Evolutionary conservation across 306 rosid genomes (phyloP).

Genomic region (Lithocarpus polystachyus): DNA sequence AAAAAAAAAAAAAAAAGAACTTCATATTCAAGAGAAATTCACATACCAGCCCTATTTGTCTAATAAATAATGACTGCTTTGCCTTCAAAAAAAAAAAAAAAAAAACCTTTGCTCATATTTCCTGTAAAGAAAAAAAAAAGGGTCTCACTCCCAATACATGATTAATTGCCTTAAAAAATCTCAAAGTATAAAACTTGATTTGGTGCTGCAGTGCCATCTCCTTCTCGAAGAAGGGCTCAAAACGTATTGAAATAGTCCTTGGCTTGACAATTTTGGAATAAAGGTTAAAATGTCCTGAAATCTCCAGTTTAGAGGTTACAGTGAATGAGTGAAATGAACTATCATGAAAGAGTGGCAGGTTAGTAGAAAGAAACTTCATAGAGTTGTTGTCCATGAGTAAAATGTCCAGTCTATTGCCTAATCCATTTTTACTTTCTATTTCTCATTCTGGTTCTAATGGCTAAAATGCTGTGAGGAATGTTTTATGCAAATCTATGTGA

Average conservation of each 20-base stretch:
- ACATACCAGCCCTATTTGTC: not conserved
- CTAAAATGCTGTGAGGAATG: constrained; percentile 1
- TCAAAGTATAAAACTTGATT: not conserved
- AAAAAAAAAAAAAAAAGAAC: not conserved
- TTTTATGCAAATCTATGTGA: not conserved
- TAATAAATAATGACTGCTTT: not conserved
- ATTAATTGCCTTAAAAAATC: not conserved
- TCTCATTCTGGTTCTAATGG: not conserved
- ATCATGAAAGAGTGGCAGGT: not conserved
- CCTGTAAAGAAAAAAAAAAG: not conserved
- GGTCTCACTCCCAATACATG: not conserved
- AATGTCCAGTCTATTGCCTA: not conserved
- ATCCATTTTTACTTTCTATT: not conserved
- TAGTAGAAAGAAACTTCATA: not conserved
- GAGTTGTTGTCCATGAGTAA: not conserved
- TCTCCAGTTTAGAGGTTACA: too few species aligned
- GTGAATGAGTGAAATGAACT: not conserved
- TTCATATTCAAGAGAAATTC: not conserved
- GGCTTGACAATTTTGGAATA: not conserved
- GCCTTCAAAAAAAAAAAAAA: not conserved
- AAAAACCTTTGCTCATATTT: not conserved
- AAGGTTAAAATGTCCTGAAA: not conserved
- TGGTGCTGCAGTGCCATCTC: not conserved
- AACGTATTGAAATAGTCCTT: not conserved
- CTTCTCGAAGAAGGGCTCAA: not conserved